Evolutionary conservation across 228 moss, liverwort and hornwort species (phyloP), one percentile per base, ranked within the genome.

Genomic region (Sphagnum fallax): DNA sequence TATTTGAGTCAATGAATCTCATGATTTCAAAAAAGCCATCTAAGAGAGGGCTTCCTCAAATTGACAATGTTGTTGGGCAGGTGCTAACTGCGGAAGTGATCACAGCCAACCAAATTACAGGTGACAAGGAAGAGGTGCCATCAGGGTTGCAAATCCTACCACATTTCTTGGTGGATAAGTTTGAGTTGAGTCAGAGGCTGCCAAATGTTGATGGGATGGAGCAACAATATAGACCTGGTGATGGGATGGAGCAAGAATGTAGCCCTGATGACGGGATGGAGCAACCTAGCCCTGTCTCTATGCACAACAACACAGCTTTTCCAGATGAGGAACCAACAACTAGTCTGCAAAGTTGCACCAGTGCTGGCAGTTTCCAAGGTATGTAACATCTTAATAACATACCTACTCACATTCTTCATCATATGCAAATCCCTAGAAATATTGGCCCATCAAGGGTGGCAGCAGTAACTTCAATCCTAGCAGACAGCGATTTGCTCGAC

Each of bases 281-380:
- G 52, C 91, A 82, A 71, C 83, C 76, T 32, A 88, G 86, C 70
- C 91, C 91, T 12, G 76, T 83, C 55, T 91, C 88, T 14, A 86
- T 88, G 48, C 77, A 88, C 51, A 85, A 91, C 61, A 76, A 76
- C 6, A 74, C 67, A 73, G 70, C 81, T 48, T 86, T 91, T 52
- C 74, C 65, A 32, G 81, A 90, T 64, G 85, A 87, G 50, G 88
- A 91, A 16, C 65, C 76, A 62, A 78, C 78, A 16, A 85, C 85
- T 6, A 69, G 75, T 57, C 77, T 69, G 52, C 73, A 72, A 47
- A 65, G 75, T 18, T 74, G 69, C 72, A 80, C 74, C 50, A 69
- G 48, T 11, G 60, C 50, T 64, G 52, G 76, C 66, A 72, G 64
- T 60, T 69, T 78, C 63, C 74, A 83, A 79, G 83, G 90, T 87